Conservation (phyloP, 768 basidiomycete genomes). For the Epithele typhae region DNA sequence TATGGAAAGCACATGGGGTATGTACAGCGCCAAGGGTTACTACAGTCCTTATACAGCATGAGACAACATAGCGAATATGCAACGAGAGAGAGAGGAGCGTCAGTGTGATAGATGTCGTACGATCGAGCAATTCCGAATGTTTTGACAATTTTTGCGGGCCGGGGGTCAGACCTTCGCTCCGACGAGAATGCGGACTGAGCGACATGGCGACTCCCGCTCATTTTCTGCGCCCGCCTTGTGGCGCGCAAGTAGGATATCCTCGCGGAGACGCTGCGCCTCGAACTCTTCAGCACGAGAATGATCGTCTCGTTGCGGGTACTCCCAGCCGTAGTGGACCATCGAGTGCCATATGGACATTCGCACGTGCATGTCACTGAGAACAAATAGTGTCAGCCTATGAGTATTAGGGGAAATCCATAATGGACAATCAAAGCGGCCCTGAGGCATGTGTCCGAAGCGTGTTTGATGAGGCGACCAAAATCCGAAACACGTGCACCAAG, state of each 20-base stretch:
- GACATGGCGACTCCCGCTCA: slow-evolving; percentile 9
- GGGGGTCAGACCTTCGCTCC: slow-evolving; percentile 7
- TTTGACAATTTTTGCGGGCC: too few species aligned
- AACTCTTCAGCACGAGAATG: slow-evolving; percentile 21
- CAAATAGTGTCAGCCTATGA: neutral
- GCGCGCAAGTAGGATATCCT: slow-evolving; percentile 21
- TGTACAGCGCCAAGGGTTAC: too few species aligned
- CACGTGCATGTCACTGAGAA: slow-evolving; percentile 21
- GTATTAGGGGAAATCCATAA: neutral
- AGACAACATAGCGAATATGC: too few species aligned
- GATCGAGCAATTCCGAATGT: too few species aligned
- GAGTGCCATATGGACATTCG: slow-evolving; percentile 23
- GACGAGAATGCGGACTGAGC: slow-evolving; percentile 7
- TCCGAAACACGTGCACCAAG: neutral
- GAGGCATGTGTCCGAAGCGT: too few species aligned
- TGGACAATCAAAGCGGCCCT: neutral
- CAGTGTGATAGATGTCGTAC: too few species aligned
- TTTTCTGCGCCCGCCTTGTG: slow-evolving; percentile 6
- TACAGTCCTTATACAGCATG: too few species aligned
- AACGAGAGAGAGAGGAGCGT: too few species aligned
- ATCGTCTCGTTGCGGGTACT: slow-evolving; percentile 18
- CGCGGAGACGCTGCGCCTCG: slow-evolving; percentile 22
- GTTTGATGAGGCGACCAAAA: too few species aligned
- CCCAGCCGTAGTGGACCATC: slow-evolving; percentile 21
- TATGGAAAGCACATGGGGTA: too few species aligned